A percentile compares a stretch with the other conserved stretches of the same genome.
phyloP scores from a whole-genome alignment of 2,329 filamentous ascomycete genomes.

The Aspergillus awamori region DNA sequence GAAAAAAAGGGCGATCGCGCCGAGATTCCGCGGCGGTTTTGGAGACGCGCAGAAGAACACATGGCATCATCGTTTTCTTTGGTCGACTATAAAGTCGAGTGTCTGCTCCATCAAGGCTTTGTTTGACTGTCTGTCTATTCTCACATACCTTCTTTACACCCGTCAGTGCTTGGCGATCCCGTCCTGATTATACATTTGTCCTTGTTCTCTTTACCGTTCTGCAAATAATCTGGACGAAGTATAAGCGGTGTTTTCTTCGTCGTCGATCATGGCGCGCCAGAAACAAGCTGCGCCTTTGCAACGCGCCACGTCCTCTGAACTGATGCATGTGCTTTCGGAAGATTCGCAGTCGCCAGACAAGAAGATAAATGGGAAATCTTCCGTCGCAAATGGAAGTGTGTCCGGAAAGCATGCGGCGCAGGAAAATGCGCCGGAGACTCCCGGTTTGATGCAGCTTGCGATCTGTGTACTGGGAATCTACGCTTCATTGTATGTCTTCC shows the following conservation, averaged over 20 bases:
- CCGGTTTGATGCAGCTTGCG: conserved; percentile 73
- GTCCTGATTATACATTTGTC: not conserved
- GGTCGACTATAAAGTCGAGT: conserved; percentile 1
- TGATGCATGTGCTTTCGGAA: conserved; percentile 50
- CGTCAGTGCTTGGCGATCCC: not conserved
- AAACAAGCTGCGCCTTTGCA: conserved; percentile 69
- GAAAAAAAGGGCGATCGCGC: conserved; percentile 17
- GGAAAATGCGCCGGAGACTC: conserved; percentile 39
- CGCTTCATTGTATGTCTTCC: conserved; percentile 75
- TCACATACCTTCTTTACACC: not conserved
- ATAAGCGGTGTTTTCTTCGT: conserved; percentile 10
- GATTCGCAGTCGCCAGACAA: conserved; percentile 31
- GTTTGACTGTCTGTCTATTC: not conserved
- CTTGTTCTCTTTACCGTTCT: not conserved
- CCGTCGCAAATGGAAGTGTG: conserved; percentile 23
- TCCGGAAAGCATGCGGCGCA: conserved; percentile 26
- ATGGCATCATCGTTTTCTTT: conserved; percentile 36
- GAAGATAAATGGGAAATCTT: conserved; percentile 34
- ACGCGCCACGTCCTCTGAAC: conserved; percentile 68
- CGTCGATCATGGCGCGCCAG: conserved; percentile 64
- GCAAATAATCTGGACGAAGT: not conserved
- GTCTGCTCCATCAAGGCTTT: not conserved
- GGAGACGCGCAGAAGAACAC: conserved; percentile 33
- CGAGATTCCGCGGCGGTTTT: conserved; percentile 13
- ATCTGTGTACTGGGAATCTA: conserved; percentile 95